Percentiles rank a stretch among this genome's conserved stretches.
phyloP scores from a whole-genome alignment of 2,329 filamentous ascomycete species.

The Monosporascus sp. region DNA sequence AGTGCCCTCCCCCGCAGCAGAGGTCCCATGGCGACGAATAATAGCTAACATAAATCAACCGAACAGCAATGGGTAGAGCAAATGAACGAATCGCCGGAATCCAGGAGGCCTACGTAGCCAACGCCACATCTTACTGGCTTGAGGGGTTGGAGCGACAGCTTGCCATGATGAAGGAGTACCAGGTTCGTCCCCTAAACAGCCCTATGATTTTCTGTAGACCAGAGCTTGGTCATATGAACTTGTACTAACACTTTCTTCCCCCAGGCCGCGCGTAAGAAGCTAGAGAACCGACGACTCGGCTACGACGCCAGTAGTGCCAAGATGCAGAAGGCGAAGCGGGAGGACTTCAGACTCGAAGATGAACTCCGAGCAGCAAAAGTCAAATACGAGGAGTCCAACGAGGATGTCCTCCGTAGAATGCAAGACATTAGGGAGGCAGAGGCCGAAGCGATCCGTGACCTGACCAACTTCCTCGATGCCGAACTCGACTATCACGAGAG shows the following conservation, averaged over 20 bases:
- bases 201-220: background rate
- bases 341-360: conserved; percentile 90
- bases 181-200: conserved; percentile 50
- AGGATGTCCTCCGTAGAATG: conserved; percentile 90
- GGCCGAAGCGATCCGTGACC: conserved; percentile 72
- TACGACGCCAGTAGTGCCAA: conserved; percentile 88
- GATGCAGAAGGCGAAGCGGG: conserved; percentile 88
- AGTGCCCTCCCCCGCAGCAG: conserved; percentile 21
- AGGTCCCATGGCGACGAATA: background rate
- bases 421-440: conserved; percentile 94
- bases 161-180: conserved; percentile 96
- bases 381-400: conserved; percentile 93
- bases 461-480: conserved; percentile 78
- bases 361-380: conserved; percentile 86
- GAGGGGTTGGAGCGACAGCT: conserved; percentile 87
- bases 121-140: conserved; percentile 79
- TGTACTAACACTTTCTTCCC: conserved; percentile 10
- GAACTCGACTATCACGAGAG: conserved; percentile 89
- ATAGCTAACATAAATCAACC: background rate
- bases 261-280: conserved; percentile 78
- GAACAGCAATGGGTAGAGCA: conserved; percentile 67
- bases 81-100: conserved; percentile 83
- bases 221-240: too few relatives aligned
- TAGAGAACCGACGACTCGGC: conserved; percentile 81
- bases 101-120: conserved; percentile 76